A percentile compares a stretch with the other conserved stretches of the same genome.
Evolutionary conservation across 2,329 filamentous ascomycete species (phyloP).

Genomic region (Fusarium secorum): DNA sequence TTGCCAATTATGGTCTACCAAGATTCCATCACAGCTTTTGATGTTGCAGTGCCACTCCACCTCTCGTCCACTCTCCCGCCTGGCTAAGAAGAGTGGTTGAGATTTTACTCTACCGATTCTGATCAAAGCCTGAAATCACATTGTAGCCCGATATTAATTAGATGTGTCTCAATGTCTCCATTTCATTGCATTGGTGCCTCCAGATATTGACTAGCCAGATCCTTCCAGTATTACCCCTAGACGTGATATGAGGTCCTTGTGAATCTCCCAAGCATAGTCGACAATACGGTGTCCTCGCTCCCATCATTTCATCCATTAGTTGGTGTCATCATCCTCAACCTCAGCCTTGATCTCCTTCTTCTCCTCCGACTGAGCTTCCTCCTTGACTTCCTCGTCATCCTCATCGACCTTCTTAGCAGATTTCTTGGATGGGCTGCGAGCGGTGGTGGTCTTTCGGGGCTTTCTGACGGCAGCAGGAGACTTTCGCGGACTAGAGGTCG

Average conservation of each 20-base stretch:
- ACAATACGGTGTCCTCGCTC: background rate
- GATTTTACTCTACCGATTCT: background rate
- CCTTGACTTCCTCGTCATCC: conserved; percentile 38
- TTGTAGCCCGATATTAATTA: background rate
- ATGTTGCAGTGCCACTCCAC: background rate
- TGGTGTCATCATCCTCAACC: background rate
- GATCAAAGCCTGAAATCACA: background rate
- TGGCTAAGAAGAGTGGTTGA: background rate
- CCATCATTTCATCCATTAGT: background rate
- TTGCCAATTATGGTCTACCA: background rate
- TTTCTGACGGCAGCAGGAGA: conserved; percentile 35
- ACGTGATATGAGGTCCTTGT: background rate
- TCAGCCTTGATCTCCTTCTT: conserved; percentile 20
- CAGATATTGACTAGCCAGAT: conserved; percentile 8
- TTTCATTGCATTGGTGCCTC: background rate
- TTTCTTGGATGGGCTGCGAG: conserved; percentile 45
- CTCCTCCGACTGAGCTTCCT: conserved; percentile 11
- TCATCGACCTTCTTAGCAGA: conserved; percentile 41
- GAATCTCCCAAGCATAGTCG: background rate
- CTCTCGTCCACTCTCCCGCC: background rate
- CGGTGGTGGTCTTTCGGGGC: conserved; percentile 46
- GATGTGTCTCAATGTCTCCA: background rate
- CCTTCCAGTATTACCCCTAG: background rate
- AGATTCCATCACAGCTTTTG: background rate
- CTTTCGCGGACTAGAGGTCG: conserved; percentile 42